Conservation (phyloP, 2,329 filamentous ascomycete genomes). For the Atkinsonella texensis region DNA sequence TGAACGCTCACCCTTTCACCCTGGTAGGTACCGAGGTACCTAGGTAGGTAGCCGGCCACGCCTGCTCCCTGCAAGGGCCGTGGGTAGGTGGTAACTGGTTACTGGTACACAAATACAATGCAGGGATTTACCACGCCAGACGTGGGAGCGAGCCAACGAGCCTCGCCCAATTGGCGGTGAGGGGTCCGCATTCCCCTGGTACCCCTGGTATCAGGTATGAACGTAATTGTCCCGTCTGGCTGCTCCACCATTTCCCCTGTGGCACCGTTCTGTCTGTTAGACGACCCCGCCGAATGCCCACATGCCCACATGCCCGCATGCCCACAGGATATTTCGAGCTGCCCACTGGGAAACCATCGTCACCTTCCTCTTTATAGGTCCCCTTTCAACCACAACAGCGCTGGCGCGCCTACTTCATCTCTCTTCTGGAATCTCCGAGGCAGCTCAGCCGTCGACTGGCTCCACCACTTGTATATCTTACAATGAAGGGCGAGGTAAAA, state of each 20-base stretch:
- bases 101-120: too few relatives aligned
- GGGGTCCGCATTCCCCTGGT: not conserved
- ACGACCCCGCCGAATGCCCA: constrained; percentile 4
- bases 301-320: not conserved
- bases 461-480: constrained; percentile 11
- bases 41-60: too few relatives aligned
- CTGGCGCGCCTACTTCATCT: constrained; percentile 22
- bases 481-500: constrained; percentile 45
- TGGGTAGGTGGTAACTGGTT: too few relatives aligned
- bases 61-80: too few relatives aligned
- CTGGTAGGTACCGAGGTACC: too few relatives aligned
- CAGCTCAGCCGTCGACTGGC: constrained; percentile 9
- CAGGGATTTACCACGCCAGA: not conserved
- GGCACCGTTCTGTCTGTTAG: constrained; percentile 3
- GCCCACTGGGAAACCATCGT: constrained; percentile 20
- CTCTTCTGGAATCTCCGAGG: not conserved
- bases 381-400: constrained; percentile 15
- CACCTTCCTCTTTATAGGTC: constrained; percentile 12
- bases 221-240: not conserved
- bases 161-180: constrained; percentile 6
- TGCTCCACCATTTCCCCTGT: constrained; percentile 3
- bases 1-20: too few relatives aligned
- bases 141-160: not conserved
- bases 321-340: not conserved
- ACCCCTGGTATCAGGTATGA: too few relatives aligned